Conservation (phyloP, 305 asterid genomes). For the Solanum hybrid region DNA sequence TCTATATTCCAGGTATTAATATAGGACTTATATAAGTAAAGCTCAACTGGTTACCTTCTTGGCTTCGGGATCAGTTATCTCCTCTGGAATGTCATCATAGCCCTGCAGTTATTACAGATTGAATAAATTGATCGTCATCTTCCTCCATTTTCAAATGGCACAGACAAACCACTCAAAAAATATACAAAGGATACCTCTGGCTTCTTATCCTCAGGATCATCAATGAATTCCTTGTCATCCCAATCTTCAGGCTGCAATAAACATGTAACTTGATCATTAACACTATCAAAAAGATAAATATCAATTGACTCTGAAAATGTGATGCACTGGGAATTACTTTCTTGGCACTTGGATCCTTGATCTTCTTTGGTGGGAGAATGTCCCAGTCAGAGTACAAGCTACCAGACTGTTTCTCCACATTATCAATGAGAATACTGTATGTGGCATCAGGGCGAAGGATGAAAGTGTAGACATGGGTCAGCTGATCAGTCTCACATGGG, state of each 20-base stretch:
- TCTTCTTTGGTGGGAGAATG: conserved; percentile 72
- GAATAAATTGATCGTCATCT: not conserved
- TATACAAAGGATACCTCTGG: conserved; percentile 51
- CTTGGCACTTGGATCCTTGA: conserved; percentile 94
- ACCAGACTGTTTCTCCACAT: conserved; percentile 82
- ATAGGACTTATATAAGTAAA: not conserved
- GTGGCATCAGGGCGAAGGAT: conserved; percentile 91
- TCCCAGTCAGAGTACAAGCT: conserved; percentile 95
- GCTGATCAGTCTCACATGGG: conserved; percentile 96
- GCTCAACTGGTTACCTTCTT: conserved; percentile 55
- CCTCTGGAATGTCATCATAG: conserved; percentile 90
- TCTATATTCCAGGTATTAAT: not conserved
- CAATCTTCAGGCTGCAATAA: conserved; percentile 86
- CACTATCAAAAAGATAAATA: not conserved
- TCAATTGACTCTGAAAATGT: not conserved
- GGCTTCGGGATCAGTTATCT: conserved; percentile 82
- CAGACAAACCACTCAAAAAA: not conserved
- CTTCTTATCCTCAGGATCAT: conserved; percentile 94
- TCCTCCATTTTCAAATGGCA: not conserved
- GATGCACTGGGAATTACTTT: conserved; percentile 39
- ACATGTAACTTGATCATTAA: not conserved
- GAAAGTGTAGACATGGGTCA: conserved; percentile 82
- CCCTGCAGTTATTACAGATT: conserved; percentile 36
- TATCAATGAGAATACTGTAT: conserved; percentile 85
- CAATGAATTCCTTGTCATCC: conserved; percentile 88